Evolutionary conservation across 257 asterid species (phyloP), one percentile per base, ranked within the genome.

Genomic region (Solanum phureja): DNA sequence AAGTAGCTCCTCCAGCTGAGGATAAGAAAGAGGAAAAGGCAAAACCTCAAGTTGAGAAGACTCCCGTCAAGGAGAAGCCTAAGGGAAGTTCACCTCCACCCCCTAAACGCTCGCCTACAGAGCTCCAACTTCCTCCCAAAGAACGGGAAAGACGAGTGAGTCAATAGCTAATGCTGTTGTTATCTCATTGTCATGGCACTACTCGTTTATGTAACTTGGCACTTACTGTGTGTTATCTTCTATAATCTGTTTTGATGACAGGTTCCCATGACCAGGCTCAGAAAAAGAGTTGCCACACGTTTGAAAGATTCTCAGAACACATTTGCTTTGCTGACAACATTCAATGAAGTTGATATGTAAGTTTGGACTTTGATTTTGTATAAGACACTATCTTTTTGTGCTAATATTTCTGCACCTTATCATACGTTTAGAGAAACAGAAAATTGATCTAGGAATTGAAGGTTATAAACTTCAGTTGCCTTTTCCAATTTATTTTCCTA

Each of bases 251-350:
- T 83, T 40, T 87, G 19, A 19, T 89, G 81, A 31, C 91, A 97
- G 99, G 99, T 97, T 88, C 97, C 99, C 13, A 97, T 97, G 99
- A 97, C 99, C 79, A 95, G 99, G 93, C 98, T 97, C 76, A 93
- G 99, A 90, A 96, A 97, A 90, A 87, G 99, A 86, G 98, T 97
- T 87, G 98, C 98, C 74, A 92, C 96, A 2, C 95, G 99, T 88
- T 90, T 97, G 96, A 96, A 97, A 91, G 99, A 97, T 93, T 96
- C 99, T 68, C 99, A 97, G 83, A 97, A 97, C 90, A 97, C 99
- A 83, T 97, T 94, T 91, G 99, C 99, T 21, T 83, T 96, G 95
- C 88, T 96, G 93, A 97, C 99, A 23, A 97, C 99, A 60, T 96
- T 96, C 92, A 97, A 97, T 89, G 99, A 97, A 95, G 98, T 97